A percentile compares a stretch with the other conserved stretches of the same genome.
Evolutionary conservation across 345 rosid genomes (phyloP).

Genomic region (Pugionium cornutum): DNA sequence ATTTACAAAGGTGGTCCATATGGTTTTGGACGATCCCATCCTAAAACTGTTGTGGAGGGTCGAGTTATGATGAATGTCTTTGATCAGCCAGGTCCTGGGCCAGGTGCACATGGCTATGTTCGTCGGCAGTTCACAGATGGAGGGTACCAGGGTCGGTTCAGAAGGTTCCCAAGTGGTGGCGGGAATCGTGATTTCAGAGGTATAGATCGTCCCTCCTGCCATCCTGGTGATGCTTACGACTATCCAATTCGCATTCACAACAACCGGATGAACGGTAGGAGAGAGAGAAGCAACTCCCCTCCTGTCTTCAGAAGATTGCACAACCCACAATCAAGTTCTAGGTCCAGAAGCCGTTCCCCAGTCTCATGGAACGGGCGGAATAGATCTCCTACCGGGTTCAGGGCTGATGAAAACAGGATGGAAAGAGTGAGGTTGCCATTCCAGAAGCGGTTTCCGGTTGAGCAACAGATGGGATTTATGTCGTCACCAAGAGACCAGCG

Average conservation of each 20-base stretch:
- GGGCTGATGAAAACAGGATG: background rate
- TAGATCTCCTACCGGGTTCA: constrained; percentile 48
- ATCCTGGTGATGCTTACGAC: constrained; percentile 36
- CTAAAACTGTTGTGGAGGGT: constrained; percentile 41
- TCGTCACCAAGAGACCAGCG: constrained; percentile 3
- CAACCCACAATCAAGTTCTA: constrained; percentile 43
- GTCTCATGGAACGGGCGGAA: constrained; percentile 46
- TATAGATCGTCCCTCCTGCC: background rate
- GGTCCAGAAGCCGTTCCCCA: constrained; percentile 63
- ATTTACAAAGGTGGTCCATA: constrained; percentile 32
- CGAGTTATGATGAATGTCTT: constrained; percentile 40
- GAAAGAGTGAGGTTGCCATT: constrained; percentile 24
- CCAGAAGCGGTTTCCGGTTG: constrained; percentile 14
- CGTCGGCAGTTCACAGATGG: constrained; percentile 47
- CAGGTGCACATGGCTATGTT: constrained; percentile 27
- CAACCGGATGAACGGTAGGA: constrained; percentile 35
- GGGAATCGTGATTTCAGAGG: constrained; percentile 35
- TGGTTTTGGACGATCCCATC: constrained; percentile 40
- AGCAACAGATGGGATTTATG: constrained; percentile 22
- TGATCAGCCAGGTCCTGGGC: constrained; percentile 38
- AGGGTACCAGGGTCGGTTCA: constrained; percentile 43
- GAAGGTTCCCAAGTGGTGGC: constrained; percentile 41
- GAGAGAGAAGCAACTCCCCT: constrained; percentile 63
- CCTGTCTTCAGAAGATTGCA: constrained; percentile 45
- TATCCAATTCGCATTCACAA: constrained; percentile 38